phyloP scores from a whole-genome alignment of 495 filamentous ascomycete genomes.

The Letharia lupina region DNA sequence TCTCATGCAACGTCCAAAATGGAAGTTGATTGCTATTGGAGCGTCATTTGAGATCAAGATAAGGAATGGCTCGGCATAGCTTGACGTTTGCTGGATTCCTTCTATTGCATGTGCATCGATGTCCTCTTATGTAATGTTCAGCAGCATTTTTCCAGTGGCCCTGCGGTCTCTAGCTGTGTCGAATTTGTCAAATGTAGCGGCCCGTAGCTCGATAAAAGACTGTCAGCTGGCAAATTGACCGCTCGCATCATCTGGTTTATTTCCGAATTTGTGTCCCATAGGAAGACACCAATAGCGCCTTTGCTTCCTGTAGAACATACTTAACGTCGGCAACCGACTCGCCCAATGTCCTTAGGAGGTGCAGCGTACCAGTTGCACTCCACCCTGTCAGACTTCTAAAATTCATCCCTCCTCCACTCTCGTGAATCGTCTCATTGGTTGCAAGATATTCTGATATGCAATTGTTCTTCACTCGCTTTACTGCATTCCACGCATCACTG shows the following conservation, averaged over 20 bases:
- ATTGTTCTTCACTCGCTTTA: not conserved
- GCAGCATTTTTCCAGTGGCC: no score
- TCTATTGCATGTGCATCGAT: not conserved
- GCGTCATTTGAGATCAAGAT: not conserved
- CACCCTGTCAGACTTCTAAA: conserved; percentile 6
- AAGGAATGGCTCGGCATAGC: not conserved
- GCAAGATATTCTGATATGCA: conserved; percentile 4
- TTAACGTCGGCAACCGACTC: not conserved
- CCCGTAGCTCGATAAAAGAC: not conserved
- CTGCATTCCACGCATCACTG: not conserved
- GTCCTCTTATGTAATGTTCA: not conserved
- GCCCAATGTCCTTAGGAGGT: not conserved
- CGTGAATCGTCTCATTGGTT: not conserved
- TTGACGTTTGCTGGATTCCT: not conserved
- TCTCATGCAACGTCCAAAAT: not conserved
- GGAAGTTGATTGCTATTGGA: not conserved
- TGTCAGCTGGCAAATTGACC: not conserved
- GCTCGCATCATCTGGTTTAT: not conserved
- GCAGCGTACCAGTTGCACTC: conserved; percentile 1
- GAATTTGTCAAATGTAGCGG: not conserved
- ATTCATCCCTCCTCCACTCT: not conserved
- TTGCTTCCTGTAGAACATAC: not conserved
- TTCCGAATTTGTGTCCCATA: conserved; percentile 3
- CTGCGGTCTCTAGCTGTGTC: not conserved
- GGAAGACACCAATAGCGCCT: conserved; percentile 13